Evolutionary conservation across 306 rosid genomes (phyloP), one percentile per base, ranked within the genome.

Genomic region (Vachellia pachyceras): DNA sequence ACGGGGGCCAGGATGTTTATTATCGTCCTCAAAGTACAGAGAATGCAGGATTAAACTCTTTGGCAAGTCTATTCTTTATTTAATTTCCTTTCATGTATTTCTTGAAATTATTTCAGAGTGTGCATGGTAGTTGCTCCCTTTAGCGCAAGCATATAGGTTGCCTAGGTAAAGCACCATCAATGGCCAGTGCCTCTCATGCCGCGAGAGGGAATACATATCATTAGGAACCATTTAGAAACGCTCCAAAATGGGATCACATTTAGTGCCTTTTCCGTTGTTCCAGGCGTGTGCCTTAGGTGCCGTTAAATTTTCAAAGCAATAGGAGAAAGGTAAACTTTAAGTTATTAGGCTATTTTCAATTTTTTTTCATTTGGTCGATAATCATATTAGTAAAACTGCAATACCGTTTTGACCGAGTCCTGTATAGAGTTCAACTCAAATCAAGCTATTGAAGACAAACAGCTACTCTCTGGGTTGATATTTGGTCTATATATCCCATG

Each of bases 1-100:
- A 95, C 76, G 98, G 99, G 60, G 99, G 98, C 82, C 98, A 87
- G 77, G 99, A 95, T 68, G 35, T 92, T 40, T 93, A 87, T 72
- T 79, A 85, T 78, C 87, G 55, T 54, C 92, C 96, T 64, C 90
- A 80, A 79, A 86, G 66, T 77, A 45, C 91, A 33, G 84, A 83
- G 11, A 84, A 77, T 74, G 61, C 86, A 0, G 89, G 37, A 78
- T 76, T 36, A 10, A 86, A 85, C 87, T 84, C 93, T 49, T 5
- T 49, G 80, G 97, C 88, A 75, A 90, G 89, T 75, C 4, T 61
- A 61, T 25, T 6, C 77, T 52, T 2, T 13, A 44, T 40, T 67
- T 9, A 44, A 29, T 54, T 6, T 77, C 5, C 18, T 58, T 54
- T 39, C 6, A 35, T 68, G 20, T 69, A 17, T 52, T 50, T 70